phyloP scores from a whole-genome alignment of 352 stramenopile genomes.

The Phytopythium mirpurense region DNA sequence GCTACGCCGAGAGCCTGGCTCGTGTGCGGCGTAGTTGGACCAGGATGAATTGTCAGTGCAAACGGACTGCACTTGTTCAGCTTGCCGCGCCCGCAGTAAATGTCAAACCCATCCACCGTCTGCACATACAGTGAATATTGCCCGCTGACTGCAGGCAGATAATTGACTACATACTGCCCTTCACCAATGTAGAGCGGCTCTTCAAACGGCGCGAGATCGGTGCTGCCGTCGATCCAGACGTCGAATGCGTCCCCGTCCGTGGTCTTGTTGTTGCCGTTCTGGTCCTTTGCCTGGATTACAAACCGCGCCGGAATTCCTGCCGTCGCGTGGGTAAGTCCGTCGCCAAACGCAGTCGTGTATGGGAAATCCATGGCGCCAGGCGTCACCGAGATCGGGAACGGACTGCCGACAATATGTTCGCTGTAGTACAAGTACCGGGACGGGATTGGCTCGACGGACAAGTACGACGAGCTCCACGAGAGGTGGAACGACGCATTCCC shows the following conservation, averaged over 20 bases:
- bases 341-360: slow-evolving; percentile 89
- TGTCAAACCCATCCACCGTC: slow-evolving; percentile 89
- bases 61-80: slow-evolving; percentile 95
- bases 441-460: slow-evolving; percentile 82
- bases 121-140: slow-evolving; percentile 89
- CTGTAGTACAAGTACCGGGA: slow-evolving; percentile 76
- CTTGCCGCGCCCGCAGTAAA: slow-evolving; percentile 92
- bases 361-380: slow-evolving; percentile 94
- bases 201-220: slow-evolving; percentile 50
- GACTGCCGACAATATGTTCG: slow-evolving; percentile 92
- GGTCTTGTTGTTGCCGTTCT: slow-evolving; percentile 90
- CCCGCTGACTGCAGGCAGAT: slow-evolving; percentile 79
- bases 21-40: slow-evolving; percentile 82
- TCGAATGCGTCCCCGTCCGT: slow-evolving; percentile 73
- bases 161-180: slow-evolving; percentile 90
- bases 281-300: slow-evolving; percentile 92
- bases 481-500: slow-evolving; percentile 85
- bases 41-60: slow-evolving; percentile 77
- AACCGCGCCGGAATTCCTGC: slow-evolving; percentile 89
- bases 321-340: slow-evolving; percentile 60
- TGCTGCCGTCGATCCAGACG: slow-evolving; percentile 44
- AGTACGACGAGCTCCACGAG: slow-evolving; percentile 91
- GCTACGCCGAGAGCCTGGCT: slow-evolving; percentile 82
- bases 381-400: slow-evolving; percentile 86
- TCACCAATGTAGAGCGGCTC: slow-evolving; percentile 85